phyloP scores from a whole-genome alignment of 1,284 basidiomycete species.

The Schizophyllum commune region DNA sequence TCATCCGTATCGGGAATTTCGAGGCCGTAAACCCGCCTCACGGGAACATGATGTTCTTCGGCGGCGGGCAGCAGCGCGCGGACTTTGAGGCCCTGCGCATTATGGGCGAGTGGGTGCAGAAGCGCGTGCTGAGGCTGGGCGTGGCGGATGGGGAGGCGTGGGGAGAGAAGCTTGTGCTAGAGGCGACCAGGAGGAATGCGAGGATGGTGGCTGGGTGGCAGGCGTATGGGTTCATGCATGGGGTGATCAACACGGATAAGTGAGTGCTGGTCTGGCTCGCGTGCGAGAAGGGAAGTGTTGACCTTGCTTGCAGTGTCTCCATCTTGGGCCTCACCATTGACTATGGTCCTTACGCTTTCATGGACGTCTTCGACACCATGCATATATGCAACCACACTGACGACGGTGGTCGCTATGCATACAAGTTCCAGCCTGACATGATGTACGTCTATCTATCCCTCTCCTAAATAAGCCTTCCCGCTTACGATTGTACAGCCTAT shows the following conservation, averaged over 20 bases:
- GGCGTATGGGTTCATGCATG: conserved; percentile 87
- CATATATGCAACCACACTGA: conserved; percentile 97
- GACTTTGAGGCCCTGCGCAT: conserved; percentile 68
- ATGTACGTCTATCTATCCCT: conserved; percentile 30
- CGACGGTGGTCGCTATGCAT: conserved; percentile 79
- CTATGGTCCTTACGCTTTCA: conserved; percentile 93
- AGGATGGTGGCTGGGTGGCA: conserved; percentile 93
- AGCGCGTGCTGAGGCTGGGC: conserved; percentile 47
- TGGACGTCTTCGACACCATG: conserved; percentile 80
- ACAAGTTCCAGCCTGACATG: conserved; percentile 59
- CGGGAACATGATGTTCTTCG: conserved; percentile 55
- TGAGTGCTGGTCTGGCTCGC: conserved; percentile 24
- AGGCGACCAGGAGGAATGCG: conserved; percentile 79
- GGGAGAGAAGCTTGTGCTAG: conserved; percentile 67
- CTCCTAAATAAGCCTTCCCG: conserved; percentile 1
- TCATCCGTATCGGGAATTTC: conserved; percentile 89
- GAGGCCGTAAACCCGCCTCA: conserved; percentile 77
- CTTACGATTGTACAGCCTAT: conserved; percentile 41
- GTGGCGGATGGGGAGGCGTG: conserved; percentile 45
- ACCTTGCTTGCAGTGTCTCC: conserved; percentile 48
- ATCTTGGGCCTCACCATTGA: conserved; percentile 90
- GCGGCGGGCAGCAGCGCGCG: conserved; percentile 66
- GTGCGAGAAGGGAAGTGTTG: neutral
- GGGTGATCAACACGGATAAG: conserved; percentile 98
- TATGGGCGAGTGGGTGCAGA: conserved; percentile 68